Base-by-base conservation (phyloP, 2,329 filamentous ascomycete species). In the Ophiocordyceps camponoti-saundersi region DNA sequence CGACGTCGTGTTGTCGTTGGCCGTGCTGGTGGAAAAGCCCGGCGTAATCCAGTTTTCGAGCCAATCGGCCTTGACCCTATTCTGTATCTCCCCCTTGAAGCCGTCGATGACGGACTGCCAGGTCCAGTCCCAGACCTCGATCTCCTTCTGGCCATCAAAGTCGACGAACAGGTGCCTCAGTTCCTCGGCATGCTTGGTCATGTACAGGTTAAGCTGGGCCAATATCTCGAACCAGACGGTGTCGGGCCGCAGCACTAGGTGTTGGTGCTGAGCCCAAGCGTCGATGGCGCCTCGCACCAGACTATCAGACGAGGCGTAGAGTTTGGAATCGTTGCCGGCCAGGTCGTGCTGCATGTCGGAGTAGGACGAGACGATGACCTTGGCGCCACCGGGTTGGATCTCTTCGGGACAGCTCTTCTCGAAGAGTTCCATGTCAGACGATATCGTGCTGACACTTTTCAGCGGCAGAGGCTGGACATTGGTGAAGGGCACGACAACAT, bases 161-260 rank as follows among this genome's bases (percentile, higher is more conserved):
- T 61, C 52, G 8, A 75, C 71, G 50, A 75, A 75, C 15, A 66
- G 47, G 6, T 59, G 53, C 2, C 70, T 60, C 1, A 74, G 46
- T 6, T 67, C 59, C 45, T 75, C 69, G 6, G 67, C 63, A 50
- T 76, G 61, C 0, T 57, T 57, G 29, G 66, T 64, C 59, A 75
- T 67, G 55, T 68, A 75, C 46, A 69, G 64, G 53, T 67, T 70
- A 44, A 76, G 57, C 56, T 76, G 72, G 0, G 62, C 61, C 4
- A 77, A 59, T 46, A 76, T 70, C 45, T 72, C 65, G 51, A 75
- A 68, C 73, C 73, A 77, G 29, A 77, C 57, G 46, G 75, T 72
- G 36, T 77, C 72, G 0, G 73, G 72, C 1, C 72, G 65, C 15
- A 76, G 57, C 1, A 64, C 60, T 1, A 77, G 59, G 51, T 72